Percentiles rank a stretch among this genome's conserved stretches.
Evolutionary conservation across 768 basidiomycete species (phyloP).

Genomic region (Termitomyces sp.): DNA sequence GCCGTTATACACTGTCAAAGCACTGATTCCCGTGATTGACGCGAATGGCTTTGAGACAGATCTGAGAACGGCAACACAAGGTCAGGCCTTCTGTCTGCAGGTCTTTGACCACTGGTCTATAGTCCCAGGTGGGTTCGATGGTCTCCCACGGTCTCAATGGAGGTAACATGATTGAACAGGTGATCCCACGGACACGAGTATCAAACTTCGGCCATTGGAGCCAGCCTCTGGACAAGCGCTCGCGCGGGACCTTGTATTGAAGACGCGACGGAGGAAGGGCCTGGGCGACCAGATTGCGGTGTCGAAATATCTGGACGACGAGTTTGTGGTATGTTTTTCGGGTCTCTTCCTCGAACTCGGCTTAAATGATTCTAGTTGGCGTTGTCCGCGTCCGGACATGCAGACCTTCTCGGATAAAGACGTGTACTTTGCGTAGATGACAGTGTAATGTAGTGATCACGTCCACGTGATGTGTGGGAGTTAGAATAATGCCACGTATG

Average conservation of each 20-base stretch:
- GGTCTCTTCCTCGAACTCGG: neutral
- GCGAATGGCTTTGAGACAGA: conserved; percentile 99
- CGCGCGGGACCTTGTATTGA: conserved; percentile 91
- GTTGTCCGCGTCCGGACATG: conserved; percentile 93
- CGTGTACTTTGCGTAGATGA: conserved; percentile 6
- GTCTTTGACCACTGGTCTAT: conserved; percentile 99
- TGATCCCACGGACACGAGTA: conserved; percentile 96
- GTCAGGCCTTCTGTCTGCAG: conserved; percentile 98
- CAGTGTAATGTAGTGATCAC: conserved; percentile 11
- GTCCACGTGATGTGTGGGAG: conserved; percentile 41
- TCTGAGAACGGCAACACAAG: conserved; percentile 94
- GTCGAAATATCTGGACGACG: conserved; percentile 95
- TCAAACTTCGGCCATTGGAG: conserved; percentile 93
- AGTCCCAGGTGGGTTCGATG: conserved; percentile 74
- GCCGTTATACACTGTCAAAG: conserved; percentile 96
- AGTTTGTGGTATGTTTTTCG: conserved; percentile 74
- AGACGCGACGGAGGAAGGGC: conserved; percentile 94
- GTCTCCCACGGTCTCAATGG: conserved; percentile 21
- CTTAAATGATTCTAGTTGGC: conserved; percentile 59
- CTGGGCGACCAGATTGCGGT: conserved; percentile 96
- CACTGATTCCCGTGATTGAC: conserved; percentile 96
- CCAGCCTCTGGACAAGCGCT: conserved; percentile 96
- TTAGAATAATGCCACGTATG: conserved; percentile 41
- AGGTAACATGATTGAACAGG: conserved; percentile 41
- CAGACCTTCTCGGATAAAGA: conserved; percentile 73